Base-by-base conservation (phyloP, 768 basidiomycete species). In the Auricularia auricula-judae region DNA sequence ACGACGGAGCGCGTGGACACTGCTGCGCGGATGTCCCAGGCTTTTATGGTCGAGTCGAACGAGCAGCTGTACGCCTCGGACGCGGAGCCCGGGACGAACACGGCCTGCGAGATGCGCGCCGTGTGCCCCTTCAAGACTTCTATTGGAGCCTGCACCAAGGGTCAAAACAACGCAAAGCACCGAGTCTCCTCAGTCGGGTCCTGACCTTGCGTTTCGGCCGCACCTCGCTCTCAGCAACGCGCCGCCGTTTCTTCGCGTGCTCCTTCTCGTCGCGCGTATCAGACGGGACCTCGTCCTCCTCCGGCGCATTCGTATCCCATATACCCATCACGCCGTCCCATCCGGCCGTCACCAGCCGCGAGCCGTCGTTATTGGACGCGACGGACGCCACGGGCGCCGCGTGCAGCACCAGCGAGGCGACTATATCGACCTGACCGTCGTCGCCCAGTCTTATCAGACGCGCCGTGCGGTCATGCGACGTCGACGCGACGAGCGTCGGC, bases 291-390 rank as follows among this genome's bases (percentile, higher is more conserved):
- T 95, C 88, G 69, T 94, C 89, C 2, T 75, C 68, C 0, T 74
- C 68, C 0, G 91, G 87, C 39, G 89, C 77, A 1, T 72, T 70
- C 3, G 85, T 86, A 66, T 87, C 85, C 88, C 87, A 98, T 3
- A 94, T 69, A 2, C 93, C 91, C 64, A 98, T 80, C 16, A 93
- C 79, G 8, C 83, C 80, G 70, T 99, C 95, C 93, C 93, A 95
- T 0, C 89, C 89, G 0, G 89, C 82, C 0, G 93, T 93, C 39
- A 98, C 77, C 18, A 98, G 76, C 65, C 86, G 82, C 2, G 81
- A 77, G 2, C 88, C 86, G 8, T 79, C 69, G 7, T 72, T 42
- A 64, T 84, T 83, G 0, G 87, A 73, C 0, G 84, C 70, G 47
- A 98, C 77, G 11, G 85, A 87, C 0, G 94, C 87, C 39, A 98